Conservation (phyloP, 2,329 filamentous ascomycete genomes). For the Clarireedia hainanense region DNA sequence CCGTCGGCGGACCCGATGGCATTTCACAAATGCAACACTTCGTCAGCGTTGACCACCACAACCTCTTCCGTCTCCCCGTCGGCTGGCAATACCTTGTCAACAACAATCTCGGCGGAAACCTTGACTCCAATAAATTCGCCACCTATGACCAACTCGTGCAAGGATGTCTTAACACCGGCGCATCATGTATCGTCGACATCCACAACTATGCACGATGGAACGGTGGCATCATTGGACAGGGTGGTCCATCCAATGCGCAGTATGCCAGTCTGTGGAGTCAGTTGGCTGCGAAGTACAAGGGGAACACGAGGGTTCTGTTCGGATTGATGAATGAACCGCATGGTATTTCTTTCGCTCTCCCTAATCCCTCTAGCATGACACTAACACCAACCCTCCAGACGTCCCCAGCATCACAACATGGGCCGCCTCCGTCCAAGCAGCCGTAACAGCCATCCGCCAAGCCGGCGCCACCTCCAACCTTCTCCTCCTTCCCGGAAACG, state of each 20-base stretch:
- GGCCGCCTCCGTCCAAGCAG: slow-evolving; percentile 53
- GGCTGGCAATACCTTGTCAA: slow-evolving; percentile 54
- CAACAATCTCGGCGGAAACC: slow-evolving; percentile 40
- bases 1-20: slow-evolving; percentile 29
- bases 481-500: slow-evolving; percentile 57
- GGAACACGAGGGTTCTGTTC: slow-evolving; percentile 47
- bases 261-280: slow-evolving; percentile 50
- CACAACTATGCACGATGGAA: slow-evolving; percentile 55
- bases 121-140: slow-evolving; percentile 40
- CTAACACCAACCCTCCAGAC: slow-evolving; percentile 25
- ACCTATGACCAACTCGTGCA: slow-evolving; percentile 49
- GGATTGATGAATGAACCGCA: slow-evolving; percentile 67
- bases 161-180: slow-evolving; percentile 47
- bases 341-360: slow-evolving; percentile 4
- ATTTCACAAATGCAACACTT: slow-evolving; percentile 23
- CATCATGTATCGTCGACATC: slow-evolving; percentile 51
- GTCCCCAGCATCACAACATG: slow-evolving; percentile 38
- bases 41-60: slow-evolving; percentile 40
- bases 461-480: slow-evolving; percentile 55
- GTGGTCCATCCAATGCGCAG: slow-evolving; percentile 50
- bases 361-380: no score
- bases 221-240: slow-evolving; percentile 55
- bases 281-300: slow-evolving; percentile 50
- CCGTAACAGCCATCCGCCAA: slow-evolving; percentile 56
- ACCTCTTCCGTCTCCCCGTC: slow-evolving; percentile 43